A percentile compares a stretch with the other conserved stretches of the same genome.
phyloP scores from a whole-genome alignment of 768 basidiomycete species.

The Tricholoma terreum region DNA sequence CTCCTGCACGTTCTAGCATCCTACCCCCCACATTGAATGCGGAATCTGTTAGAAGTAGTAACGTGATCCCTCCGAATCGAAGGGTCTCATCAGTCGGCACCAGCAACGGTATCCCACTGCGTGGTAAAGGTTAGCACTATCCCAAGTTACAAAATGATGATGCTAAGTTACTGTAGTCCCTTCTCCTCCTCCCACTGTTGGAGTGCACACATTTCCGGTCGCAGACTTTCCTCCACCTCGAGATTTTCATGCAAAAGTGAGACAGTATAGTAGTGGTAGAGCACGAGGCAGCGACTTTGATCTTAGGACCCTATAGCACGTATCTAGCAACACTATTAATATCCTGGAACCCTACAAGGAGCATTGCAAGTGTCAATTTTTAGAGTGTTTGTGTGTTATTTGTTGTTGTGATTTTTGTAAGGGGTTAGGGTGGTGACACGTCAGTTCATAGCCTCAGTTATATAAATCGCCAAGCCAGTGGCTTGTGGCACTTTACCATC shows the following conservation, averaged over 20 bases:
- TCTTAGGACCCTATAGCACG: constrained; percentile 33
- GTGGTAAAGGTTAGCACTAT: constrained; percentile 47
- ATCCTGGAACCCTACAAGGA: too few species aligned
- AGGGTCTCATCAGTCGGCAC: constrained; percentile 8
- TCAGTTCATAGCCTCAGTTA: constrained; percentile 34
- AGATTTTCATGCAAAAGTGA: constrained; percentile 47
- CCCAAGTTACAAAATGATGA: background rate
- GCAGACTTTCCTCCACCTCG: constrained; percentile 77
- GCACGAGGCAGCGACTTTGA: constrained; percentile 73
- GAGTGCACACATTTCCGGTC: constrained; percentile 72
- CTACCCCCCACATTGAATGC: constrained; percentile 16
- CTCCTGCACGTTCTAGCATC: constrained; percentile 28
- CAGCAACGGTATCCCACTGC: constrained; percentile 30
- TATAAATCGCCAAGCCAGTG: constrained; percentile 26
- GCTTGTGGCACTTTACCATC: constrained; percentile 5
- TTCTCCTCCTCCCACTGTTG: constrained; percentile 57
- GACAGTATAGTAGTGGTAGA: constrained; percentile 64
- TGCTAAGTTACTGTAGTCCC: constrained; percentile 32
- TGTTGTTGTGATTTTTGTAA: constrained; percentile 12
- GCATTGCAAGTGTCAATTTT: too few species aligned
- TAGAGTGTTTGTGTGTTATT: background rate
- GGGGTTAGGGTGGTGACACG: constrained; percentile 39
- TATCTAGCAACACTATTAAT: too few species aligned
- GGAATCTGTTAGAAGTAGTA: background rate
- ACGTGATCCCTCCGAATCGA: constrained; percentile 7